Evolutionary conservation across 257 asterid species (phyloP), one percentile per base, ranked within the genome.

Genomic region (Solanum peruvianum): DNA sequence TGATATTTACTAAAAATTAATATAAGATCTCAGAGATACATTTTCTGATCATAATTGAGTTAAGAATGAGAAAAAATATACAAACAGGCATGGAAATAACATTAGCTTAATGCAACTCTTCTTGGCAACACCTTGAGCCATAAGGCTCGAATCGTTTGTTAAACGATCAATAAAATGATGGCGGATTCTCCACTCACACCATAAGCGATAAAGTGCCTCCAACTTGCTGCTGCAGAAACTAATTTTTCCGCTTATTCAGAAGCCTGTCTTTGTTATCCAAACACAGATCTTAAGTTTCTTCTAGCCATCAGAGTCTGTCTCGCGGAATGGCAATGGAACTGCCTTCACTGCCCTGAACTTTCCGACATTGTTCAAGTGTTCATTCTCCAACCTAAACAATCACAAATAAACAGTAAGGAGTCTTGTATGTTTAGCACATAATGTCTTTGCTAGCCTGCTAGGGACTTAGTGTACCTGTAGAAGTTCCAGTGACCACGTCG

Each of bases 401-500:
- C 45, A 81, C 45, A 81, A 16, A 29, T 3, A 11, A 4, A 10
- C 45, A 29, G 6, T 81, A 81, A 81, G 69, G 66, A 49, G 3
- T 35, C 21, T 76, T 23, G 31, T 77, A 42, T 42, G 9, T 18
- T 86, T 7, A 3, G 60, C 20, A 75, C 76, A 81, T 31, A 37
- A 11, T 67, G 21, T 62, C 14, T 78, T 45, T 45, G 5, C 4
- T 58, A 1, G 12, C 67, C 27, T 58, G 67, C 27, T 18, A 14
- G 25, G 20, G 69, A 44, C 11, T 18, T 49, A 31, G 29, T 83
- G 64, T 90, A 97, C 99, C 99, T 95, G 66, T 95, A 97, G 90
- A 89, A 97, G 92, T 97, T 97, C 99, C 99, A 97, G 77, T 97
- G 99, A 31, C 99, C 99, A 20, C 99, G 99, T 9, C 99, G 94